phyloP scores from a whole-genome alignment of 1,284 basidiomycete species.

The Ustilago sp. region DNA sequence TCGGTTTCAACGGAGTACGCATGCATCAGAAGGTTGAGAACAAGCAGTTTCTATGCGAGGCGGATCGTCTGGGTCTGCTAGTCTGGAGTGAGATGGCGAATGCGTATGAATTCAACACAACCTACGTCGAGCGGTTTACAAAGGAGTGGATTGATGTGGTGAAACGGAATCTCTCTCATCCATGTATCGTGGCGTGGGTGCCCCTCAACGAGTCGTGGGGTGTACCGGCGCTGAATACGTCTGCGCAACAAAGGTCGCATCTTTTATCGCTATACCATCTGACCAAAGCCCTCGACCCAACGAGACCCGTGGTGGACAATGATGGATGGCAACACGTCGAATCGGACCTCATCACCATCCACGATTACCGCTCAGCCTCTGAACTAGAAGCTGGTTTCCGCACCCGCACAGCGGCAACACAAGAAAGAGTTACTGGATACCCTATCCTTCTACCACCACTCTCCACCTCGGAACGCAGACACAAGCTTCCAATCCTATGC shows the following conservation, averaged over 20 bases:
- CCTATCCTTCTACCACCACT: constrained; percentile 25
- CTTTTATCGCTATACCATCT: constrained; percentile 44
- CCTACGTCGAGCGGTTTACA: constrained; percentile 39
- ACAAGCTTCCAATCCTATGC: constrained; percentile 41
- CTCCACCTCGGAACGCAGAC: constrained; percentile 10
- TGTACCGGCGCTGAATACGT: constrained; percentile 34
- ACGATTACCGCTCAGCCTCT: constrained; percentile 42
- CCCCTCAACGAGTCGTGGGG: constrained; percentile 58
- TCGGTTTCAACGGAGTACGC: constrained; percentile 52
- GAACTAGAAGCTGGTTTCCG: constrained; percentile 19
- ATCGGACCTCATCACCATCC: constrained; percentile 44
- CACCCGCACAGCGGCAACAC: constrained; percentile 6
- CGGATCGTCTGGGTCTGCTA: constrained; percentile 49
- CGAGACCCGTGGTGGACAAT: constrained; percentile 45
- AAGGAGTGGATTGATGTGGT: constrained; percentile 55
- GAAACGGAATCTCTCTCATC: constrained; percentile 47
- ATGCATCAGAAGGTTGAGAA: constrained; percentile 57
- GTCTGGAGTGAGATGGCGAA: constrained; percentile 60
- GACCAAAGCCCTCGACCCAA: constrained; percentile 50
- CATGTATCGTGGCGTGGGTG: constrained; percentile 54
- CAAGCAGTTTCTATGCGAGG: constrained; percentile 35
- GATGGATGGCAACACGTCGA: constrained; percentile 58
- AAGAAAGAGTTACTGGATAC: constrained; percentile 27
- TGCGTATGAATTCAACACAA: constrained; percentile 48
- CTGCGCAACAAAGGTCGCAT: constrained; percentile 34